Evolutionary conservation across 805 yeast genomes (phyloP).

Genomic region (Spathaspora gorwiae): DNA sequence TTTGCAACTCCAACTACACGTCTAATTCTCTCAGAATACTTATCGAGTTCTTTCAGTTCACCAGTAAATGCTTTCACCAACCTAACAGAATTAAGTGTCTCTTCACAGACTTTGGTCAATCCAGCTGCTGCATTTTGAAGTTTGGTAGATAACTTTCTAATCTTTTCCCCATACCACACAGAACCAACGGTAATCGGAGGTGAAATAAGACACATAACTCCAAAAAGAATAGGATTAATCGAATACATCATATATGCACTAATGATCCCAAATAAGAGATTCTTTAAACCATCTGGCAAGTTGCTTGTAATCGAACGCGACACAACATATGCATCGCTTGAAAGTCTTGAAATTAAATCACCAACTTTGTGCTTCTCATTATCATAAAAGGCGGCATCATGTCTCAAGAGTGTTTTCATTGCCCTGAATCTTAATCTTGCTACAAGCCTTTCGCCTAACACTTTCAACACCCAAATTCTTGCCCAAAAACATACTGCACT

Average conservation of each 20-base stretch:
- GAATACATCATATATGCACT: slow-evolving; percentile 42
- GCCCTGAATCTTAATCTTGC: slow-evolving; percentile 38
- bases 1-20: slow-evolving; percentile 39
- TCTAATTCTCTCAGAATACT: slow-evolving; percentile 35
- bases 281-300: slow-evolving; percentile 43
- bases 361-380: slow-evolving; percentile 43
- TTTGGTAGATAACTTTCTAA: slow-evolving; percentile 35
- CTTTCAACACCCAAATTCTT: slow-evolving; percentile 37
- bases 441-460: slow-evolving; percentile 41
- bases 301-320: slow-evolving; percentile 39
- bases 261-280: slow-evolving; percentile 37
- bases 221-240: slow-evolving; percentile 39
- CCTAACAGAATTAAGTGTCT: slow-evolving; percentile 39
- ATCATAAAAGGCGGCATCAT: slow-evolving; percentile 40
- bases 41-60: slow-evolving; percentile 36
- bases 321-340: slow-evolving; percentile 45
- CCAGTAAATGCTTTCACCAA: slow-evolving; percentile 42
- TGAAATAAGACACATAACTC: slow-evolving; percentile 40
- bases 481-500: slow-evolving; percentile 46
- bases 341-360: slow-evolving; percentile 40
- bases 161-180: slow-evolving; percentile 43
- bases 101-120: slow-evolving; percentile 40
- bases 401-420: slow-evolving; percentile 39
- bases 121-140: slow-evolving; percentile 44
- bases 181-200: slow-evolving; percentile 44